Evolutionary conservation across 2,329 filamentous ascomycete genomes (phyloP).

Genomic region (Paramyrothecium roridum): DNA sequence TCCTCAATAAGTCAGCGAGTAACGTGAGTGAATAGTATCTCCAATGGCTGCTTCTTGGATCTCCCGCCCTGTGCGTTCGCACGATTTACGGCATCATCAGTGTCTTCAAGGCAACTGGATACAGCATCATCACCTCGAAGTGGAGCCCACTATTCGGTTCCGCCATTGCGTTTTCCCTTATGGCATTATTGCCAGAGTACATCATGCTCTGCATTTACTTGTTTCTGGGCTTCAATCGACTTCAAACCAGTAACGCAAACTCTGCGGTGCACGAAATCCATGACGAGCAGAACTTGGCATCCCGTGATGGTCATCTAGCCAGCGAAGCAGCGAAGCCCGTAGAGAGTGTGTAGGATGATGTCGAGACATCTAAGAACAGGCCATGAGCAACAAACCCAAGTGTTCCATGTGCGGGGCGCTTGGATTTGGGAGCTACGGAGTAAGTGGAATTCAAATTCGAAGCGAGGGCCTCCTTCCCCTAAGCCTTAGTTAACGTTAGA

Average conservation of each 20-base stretch:
- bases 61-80: slow-evolving; percentile 1
- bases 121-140: background rate
- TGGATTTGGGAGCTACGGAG: too few species aligned
- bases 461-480: too few species aligned
- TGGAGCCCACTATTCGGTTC: slow-evolving; percentile 10
- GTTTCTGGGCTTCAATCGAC: slow-evolving; percentile 5
- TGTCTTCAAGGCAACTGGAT: slow-evolving; percentile 2
- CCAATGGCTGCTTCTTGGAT: slow-evolving; percentile 1
- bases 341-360: too few species aligned
- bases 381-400: too few species aligned
- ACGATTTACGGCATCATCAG: slow-evolving; percentile 1
- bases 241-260: background rate
- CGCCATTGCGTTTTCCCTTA: slow-evolving; percentile 10
- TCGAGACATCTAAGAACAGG: too few species aligned
- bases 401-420: too few species aligned
- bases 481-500: too few species aligned
- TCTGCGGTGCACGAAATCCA: too few species aligned
- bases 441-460: too few species aligned
- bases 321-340: too few species aligned
- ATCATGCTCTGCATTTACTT: slow-evolving; percentile 8
- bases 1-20: background rate
- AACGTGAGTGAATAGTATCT: background rate
- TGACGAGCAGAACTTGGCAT: too few species aligned
- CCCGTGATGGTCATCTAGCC: too few species aligned
- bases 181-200: slow-evolving; percentile 13